Base-by-base conservation (phyloP, 495 filamentous ascomycete species). In the Penicillium ucsense region DNA sequence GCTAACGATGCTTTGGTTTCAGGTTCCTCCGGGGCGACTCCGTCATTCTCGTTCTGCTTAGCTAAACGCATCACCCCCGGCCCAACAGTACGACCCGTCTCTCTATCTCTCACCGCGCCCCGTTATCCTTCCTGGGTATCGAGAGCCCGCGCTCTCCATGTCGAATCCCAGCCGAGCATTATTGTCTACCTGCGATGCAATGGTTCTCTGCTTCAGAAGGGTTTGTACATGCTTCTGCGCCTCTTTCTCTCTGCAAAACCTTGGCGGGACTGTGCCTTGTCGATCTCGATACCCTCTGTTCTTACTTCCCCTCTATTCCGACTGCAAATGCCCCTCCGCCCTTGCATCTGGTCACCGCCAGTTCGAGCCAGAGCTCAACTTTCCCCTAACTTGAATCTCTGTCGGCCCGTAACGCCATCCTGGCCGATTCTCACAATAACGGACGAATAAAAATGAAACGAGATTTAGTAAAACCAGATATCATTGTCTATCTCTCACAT, bases 11-110 rank as follows among this genome's bases (percentile, higher is more conserved):
- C 31, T 5, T 33, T 28, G 3, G 30, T 46, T 46, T 8, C 57
- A 95, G 89, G 84, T 97, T 97, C 64, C 71, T 97, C 48, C 78
- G 91, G 59, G 91, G 91, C 44, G 91, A 97, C 69, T 88, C 85
- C 35, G 90, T 97, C 50, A 94, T 97, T 62, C 70, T 97, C 50
- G 90, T 97, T 37, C 70, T 95, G 49, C 77, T 95, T 48, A 94
- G 88, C 73, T 95, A 65, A 77, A 56, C 47, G 28, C 11, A 11
- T 41, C 43, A 38, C 42, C 42, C 8, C 20, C 20, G 20, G 20
- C 20, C 20, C 20, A 20, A 20, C 20, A 20, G 20, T 20, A 20
- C 20, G 20, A 20, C 20, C 2, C 29, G n/a, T 30, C 41, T 7
- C 9, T 38, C 40, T 49, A 43, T 50, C 46, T 38, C 9, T 41